These are phyloP conservation scores for Carex cristatella DNA, from an alignment of 176 grass and related monocot species.

Conservation along the genomic window DNA sequence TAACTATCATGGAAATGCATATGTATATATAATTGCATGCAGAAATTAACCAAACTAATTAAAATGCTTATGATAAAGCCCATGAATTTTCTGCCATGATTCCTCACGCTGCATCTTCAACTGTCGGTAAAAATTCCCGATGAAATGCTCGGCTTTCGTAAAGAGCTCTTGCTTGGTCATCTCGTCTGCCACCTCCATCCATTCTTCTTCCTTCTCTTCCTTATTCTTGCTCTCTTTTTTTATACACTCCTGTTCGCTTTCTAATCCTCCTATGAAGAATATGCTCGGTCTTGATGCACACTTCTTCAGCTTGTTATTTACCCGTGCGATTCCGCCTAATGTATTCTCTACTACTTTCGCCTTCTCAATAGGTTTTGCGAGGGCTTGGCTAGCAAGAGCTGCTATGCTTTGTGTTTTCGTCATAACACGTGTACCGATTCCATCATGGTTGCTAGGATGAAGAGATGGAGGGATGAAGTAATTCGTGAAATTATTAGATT, in stretches of 20 bases:
- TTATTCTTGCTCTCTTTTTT: neutral
- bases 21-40: neutral
- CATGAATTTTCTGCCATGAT: conserved; percentile 80
- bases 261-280: conserved; percentile 52
- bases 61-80: conserved; percentile 29
- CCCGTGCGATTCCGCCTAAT: neutral
- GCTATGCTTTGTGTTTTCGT: conserved; percentile 5
- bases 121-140: conserved; percentile 67
- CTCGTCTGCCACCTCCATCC: conserved; percentile 4
- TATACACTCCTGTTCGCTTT: neutral
- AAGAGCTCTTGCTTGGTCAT: conserved; percentile 66
- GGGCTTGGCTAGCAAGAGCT: neutral
- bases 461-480: neutral
- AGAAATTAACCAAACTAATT: neutral
- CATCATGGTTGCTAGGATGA: neutral
- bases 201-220: neutral
- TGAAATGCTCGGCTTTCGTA: conserved; percentile 60
- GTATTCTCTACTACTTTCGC: neutral
- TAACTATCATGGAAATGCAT: neutral
- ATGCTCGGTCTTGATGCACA: conserved; percentile 54
- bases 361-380: neutral
- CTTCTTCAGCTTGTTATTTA: conserved; percentile 30
- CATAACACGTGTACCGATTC: neutral
- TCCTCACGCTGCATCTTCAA: conserved; percentile 68
- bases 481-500: neutral